Conservation (phyloP, 148 eudicot genomes). For the Rhododendron henanense region DNA sequence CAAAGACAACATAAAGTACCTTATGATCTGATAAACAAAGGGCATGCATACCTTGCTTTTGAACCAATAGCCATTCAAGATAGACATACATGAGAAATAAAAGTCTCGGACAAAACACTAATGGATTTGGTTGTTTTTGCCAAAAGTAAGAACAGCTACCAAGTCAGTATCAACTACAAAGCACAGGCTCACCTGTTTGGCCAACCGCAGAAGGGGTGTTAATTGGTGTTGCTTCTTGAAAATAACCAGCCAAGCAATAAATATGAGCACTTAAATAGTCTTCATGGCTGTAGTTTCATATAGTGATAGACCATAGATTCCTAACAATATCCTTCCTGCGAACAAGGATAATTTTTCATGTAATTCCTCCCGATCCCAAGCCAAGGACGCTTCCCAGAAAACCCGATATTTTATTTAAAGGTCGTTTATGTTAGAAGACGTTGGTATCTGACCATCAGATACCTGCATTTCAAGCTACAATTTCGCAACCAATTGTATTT, state of each 20-base stretch:
- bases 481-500: background rate
- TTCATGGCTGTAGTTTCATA: background rate
- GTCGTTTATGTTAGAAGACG: too few relatives aligned
- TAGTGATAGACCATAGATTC: background rate
- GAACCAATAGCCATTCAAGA: background rate
- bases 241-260: background rate
- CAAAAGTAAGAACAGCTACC: background rate
- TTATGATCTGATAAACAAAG: background rate
- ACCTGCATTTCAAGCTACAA: background rate
- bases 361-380: too few relatives aligned
- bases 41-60: background rate
- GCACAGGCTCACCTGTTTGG: background rate
- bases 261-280: background rate
- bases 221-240: background rate
- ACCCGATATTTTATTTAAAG: too few relatives aligned
- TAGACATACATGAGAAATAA: background rate
- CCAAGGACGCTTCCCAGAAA: too few relatives aligned
- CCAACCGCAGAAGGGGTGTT: background rate
- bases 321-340: background rate
- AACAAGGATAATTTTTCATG: background rate
- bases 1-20: background rate
- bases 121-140: background rate
- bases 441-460: too few relatives aligned
- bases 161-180: background rate
- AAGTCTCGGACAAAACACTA: background rate